Evolutionary conservation across 2,329 filamentous ascomycete species (phyloP), one percentile per base, ranked within the genome.

Genomic region (Fusarium udum): DNA sequence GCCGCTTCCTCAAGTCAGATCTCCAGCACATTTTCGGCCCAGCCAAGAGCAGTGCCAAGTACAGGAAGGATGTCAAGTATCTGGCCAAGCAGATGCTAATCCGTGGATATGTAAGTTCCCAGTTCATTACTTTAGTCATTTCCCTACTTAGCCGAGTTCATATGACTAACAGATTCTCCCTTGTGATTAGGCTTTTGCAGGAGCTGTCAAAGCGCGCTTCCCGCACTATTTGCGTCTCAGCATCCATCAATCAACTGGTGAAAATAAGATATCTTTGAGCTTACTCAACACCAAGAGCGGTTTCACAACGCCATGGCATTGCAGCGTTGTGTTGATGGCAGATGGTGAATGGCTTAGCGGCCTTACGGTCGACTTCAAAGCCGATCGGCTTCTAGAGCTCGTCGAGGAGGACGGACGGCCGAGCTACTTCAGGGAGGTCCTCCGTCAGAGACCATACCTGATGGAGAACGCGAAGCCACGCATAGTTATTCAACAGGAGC

Each of bases 251-350:
- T 81, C 79, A 0, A 69, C 73, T 0, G 78, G 72, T 0, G 72
- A 70, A 2, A 53, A 75, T 39, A 81, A 81, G 48, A 59, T 81
- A 2, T 80, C 77, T 0, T 69, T 81, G 6, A 76, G 79, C n/a
- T 57, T 80, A 4, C 74, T 81, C 20, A 72, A 76, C 64, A 80
- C 79, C 11, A 76, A 76, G n/a, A 80, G 76, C 0, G 75, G 75
- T 3, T 81, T 75, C 61, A 81, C 79, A 0, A 81, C 79, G 0
- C 79, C 79, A 0, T 81, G 79, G 79, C 79, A 81, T 48, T 81
- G 79, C 63, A 53, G 39, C 12, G 59, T 65, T 40, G 62, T 61
- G 4, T 40, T 24, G 11, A 64, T 64, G 61, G 61, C 58, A 4
- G 51, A 64, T 7, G 58, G 61, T 1, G 61, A 64, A 16, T 64